Conservation (phyloP, 2,329 filamentous ascomycete species). For the Didymella segeticola region DNA sequence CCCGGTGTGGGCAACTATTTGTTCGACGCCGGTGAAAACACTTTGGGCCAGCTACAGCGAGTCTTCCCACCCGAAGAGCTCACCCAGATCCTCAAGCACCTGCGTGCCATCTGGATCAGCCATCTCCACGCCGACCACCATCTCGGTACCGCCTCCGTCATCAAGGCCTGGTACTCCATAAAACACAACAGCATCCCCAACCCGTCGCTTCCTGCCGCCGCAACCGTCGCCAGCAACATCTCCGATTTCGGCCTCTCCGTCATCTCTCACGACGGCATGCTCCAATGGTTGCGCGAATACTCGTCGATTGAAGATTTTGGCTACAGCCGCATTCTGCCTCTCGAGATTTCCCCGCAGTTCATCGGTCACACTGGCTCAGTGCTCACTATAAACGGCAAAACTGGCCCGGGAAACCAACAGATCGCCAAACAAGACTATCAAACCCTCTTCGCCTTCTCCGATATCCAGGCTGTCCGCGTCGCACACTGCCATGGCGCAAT, state of each 20-base stretch:
- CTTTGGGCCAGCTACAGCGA: slow-evolving; percentile 83
- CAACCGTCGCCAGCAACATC: slow-evolving; percentile 46
- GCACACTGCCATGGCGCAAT: slow-evolving; percentile 80
- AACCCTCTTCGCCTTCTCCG: slow-evolving; percentile 65
- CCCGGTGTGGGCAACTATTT: slow-evolving; percentile 88
- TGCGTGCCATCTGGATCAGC: slow-evolving; percentile 89
- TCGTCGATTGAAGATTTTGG: slow-evolving; percentile 78
- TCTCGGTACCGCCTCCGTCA: slow-evolving; percentile 80
- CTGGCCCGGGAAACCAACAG: background rate
- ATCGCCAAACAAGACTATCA: slow-evolving; percentile 46
- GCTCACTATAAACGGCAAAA: slow-evolving; percentile 34
- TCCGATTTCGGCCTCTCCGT: slow-evolving; percentile 53
- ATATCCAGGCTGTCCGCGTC: slow-evolving; percentile 72
- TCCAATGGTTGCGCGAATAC: slow-evolving; percentile 80
- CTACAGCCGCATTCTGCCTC: slow-evolving; percentile 64
- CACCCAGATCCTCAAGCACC: slow-evolving; percentile 73
- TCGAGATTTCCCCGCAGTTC: slow-evolving; percentile 50
- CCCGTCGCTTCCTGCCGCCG: slow-evolving; percentile 19
- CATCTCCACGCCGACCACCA: slow-evolving; percentile 98
- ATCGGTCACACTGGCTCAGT: slow-evolving; percentile 23
- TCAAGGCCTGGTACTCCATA: slow-evolving; percentile 78
- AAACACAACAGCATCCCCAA: slow-evolving; percentile 53
- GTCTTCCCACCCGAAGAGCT: slow-evolving; percentile 71
- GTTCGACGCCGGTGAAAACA: slow-evolving; percentile 91
- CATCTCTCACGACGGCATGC: slow-evolving; percentile 74